phyloP scores from a whole-genome alignment of 1,284 basidiomycete genomes.

The Phenoliferia sp. region DNA sequence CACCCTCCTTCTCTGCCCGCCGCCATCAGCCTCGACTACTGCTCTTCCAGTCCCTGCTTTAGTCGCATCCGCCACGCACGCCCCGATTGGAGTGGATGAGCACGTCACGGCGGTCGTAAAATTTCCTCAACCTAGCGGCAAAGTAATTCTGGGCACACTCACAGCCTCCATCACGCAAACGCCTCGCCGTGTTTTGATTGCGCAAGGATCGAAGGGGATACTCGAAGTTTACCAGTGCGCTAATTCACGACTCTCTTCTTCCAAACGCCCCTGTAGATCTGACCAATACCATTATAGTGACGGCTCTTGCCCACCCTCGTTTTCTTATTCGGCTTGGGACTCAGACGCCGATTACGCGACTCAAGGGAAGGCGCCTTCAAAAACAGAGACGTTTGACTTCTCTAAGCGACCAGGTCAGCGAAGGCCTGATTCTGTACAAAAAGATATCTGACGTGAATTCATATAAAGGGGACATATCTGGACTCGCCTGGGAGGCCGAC shows the following conservation, averaged over 20 bases:
- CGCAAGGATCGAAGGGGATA: conserved; percentile 19
- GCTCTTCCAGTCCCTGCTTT: neutral
- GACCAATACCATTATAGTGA: neutral
- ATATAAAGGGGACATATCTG: conserved; percentile 21
- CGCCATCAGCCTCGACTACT: neutral
- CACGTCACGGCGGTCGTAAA: neutral
- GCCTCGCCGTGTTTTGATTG: conserved; percentile 6
- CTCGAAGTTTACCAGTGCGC: conserved; percentile 16
- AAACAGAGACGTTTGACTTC: conserved; percentile 12
- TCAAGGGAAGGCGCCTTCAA: neutral
- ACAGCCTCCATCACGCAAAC: neutral
- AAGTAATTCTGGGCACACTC: neutral
- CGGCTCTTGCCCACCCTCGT: neutral
- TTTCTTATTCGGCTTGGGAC: conserved; percentile 15
- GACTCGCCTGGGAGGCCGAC: conserved; percentile 45
- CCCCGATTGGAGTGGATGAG: neutral
- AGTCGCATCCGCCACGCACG: neutral
- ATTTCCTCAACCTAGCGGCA: neutral
- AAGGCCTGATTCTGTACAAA: neutral
- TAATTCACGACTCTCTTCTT: neutral
- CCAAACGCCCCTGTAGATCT: neutral
- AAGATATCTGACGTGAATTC: neutral
- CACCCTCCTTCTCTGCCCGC: neutral
- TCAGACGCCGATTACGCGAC: conserved; percentile 6
- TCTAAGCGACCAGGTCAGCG: neutral